Evolutionary conservation across 345 rosid species (phyloP).

Genomic region (Gynandropsis gynandra): DNA sequence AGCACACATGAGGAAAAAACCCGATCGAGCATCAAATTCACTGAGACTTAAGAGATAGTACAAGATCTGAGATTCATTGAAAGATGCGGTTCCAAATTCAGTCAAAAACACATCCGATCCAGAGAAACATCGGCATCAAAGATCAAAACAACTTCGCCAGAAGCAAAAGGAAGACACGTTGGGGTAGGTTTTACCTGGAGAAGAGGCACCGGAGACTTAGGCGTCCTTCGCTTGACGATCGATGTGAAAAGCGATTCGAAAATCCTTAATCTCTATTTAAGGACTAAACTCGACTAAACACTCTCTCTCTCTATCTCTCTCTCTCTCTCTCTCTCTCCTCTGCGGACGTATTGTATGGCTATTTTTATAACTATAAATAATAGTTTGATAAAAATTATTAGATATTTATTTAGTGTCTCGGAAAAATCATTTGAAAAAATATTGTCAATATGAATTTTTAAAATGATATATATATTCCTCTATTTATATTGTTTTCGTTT

Average conservation of each 20-base stretch:
- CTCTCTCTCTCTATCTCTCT: too few relatives aligned
- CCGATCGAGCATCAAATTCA: slow-evolving; percentile 21
- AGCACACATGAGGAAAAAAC: neutral
- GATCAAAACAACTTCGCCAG: slow-evolving; percentile 11
- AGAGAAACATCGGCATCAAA: slow-evolving; percentile 8
- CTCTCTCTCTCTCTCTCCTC: too few relatives aligned
- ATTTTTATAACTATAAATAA: too few relatives aligned
- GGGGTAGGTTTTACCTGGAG: neutral
- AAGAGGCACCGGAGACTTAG: slow-evolving; percentile 18
- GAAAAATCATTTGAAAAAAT: too few relatives aligned
- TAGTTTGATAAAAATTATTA: too few relatives aligned
- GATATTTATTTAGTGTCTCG: too few relatives aligned
- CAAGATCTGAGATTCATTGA: slow-evolving; percentile 21
- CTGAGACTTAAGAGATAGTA: slow-evolving; percentile 3
- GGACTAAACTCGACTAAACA: too few relatives aligned
- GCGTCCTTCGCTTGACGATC: slow-evolving; percentile 25
- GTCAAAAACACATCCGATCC: slow-evolving; percentile 24
- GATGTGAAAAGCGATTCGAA: slow-evolving; percentile 22
- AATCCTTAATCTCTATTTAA: slow-evolving; percentile 25
- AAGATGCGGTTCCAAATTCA: slow-evolving; percentile 12
- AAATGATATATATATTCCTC: too few relatives aligned
- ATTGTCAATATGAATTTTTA: too few relatives aligned
- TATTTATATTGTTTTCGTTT: too few relatives aligned
- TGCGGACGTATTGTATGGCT: too few relatives aligned
- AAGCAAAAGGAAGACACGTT: slow-evolving; percentile 1